Conservation (phyloP, 2,329 filamentous ascomycete species). For the Aspergillus carbonarius region DNA sequence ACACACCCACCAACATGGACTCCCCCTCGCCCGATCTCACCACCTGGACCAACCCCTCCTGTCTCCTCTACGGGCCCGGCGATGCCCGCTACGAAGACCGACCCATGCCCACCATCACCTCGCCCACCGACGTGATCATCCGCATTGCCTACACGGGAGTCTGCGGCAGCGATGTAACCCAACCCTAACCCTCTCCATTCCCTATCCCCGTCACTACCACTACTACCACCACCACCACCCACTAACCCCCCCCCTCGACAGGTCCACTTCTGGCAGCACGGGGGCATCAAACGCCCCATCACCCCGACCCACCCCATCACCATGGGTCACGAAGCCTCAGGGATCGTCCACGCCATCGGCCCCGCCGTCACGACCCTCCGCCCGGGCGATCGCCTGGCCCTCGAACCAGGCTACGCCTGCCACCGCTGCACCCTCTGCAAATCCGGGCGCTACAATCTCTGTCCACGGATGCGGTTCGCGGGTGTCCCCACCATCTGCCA, state of each 20-base stretch:
- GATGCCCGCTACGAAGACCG: constrained; percentile 40
- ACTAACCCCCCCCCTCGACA: constrained; percentile 10
- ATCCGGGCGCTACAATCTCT: constrained; percentile 44
- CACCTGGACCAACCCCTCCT: constrained; percentile 38
- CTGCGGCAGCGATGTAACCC: constrained; percentile 41
- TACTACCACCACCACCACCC: too few species aligned
- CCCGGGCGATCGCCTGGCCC: constrained; percentile 34
- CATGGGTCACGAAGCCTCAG: constrained; percentile 38
- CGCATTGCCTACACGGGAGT: constrained; percentile 46
- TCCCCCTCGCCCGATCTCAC: constrained; percentile 44
- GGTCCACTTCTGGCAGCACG: constrained; percentile 44
- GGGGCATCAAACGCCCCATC: constrained; percentile 33
- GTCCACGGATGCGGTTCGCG: constrained; percentile 41
- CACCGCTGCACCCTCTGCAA: constrained; percentile 38
- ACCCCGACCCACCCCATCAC: constrained; percentile 25
- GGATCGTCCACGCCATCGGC: constrained; percentile 29
- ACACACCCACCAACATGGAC: constrained; percentile 35
- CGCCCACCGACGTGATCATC: constrained; percentile 43
- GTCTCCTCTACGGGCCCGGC: constrained; percentile 42
- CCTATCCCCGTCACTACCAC: neutral
- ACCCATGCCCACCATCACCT: constrained; percentile 35
- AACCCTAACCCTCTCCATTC: neutral
- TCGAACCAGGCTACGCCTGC: constrained; percentile 39
- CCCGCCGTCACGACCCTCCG: constrained; percentile 22
- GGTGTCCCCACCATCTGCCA: constrained; percentile 40